phyloP scores from a whole-genome alignment of 768 basidiomycete genomes.

The Kwoniella dendrophila region DNA sequence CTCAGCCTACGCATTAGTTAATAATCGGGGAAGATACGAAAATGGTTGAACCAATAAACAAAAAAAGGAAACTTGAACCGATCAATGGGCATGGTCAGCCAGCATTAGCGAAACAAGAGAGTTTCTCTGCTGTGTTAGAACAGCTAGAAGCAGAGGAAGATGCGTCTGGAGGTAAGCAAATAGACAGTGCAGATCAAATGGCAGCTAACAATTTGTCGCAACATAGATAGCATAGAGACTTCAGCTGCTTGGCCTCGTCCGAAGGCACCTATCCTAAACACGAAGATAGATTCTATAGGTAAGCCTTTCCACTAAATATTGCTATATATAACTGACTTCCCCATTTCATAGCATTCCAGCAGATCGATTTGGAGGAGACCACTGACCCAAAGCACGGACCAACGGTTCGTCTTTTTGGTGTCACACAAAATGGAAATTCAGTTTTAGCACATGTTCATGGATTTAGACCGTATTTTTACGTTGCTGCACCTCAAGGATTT shows the following conservation, averaged over 20 bases:
- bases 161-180: constrained; percentile 34
- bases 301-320: constrained; percentile 35
- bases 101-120: constrained; percentile 33
- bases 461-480: constrained; percentile 91
- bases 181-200: background rate
- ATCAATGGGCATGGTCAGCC: constrained; percentile 21
- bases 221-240: constrained; percentile 45
- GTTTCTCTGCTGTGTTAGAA: constrained; percentile 47
- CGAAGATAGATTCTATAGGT: constrained; percentile 71
- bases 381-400: constrained; percentile 61
- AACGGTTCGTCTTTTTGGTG: constrained; percentile 75
- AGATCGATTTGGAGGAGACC: constrained; percentile 85
- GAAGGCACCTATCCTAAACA: constrained; percentile 61
- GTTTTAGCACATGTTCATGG: constrained; percentile 79
- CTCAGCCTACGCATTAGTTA: background rate
- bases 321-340: background rate
- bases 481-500: constrained; percentile 84
- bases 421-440: constrained; percentile 87
- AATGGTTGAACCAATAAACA: constrained; percentile 39
- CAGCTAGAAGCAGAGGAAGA: constrained; percentile 53
- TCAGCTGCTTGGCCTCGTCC: constrained; percentile 56
- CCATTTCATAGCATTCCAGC: constrained; percentile 77
- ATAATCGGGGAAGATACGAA: too few relatives aligned
- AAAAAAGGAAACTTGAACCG: constrained; percentile 40
- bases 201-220: background rate